phyloP scores from a whole-genome alignment of 495 filamentous ascomycete genomes.

The Sphaerosporella brunnea region DNA sequence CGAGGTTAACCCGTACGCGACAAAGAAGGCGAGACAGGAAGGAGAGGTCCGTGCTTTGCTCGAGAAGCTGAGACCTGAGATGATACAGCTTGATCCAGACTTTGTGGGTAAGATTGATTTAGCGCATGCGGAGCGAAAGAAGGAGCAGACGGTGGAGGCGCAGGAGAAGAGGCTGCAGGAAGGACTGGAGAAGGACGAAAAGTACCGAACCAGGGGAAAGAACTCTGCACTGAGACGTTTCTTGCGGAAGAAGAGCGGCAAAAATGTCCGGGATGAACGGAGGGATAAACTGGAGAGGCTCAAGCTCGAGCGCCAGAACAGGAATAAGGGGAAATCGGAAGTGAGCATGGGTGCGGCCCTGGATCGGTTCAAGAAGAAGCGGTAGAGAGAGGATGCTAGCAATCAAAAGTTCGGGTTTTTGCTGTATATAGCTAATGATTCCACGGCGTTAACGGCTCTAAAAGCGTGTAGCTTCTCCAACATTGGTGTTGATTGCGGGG shows the following conservation, averaged over 20 bases:
- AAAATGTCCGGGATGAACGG: conserved; percentile 86
- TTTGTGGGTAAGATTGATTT: conserved; percentile 75
- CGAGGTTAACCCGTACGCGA: conserved; percentile 95
- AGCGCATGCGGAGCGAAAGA: conserved; percentile 50
- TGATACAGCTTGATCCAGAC: conserved; percentile 87
- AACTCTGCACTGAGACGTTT: conserved; percentile 75
- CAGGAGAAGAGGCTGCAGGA: conserved; percentile 25
- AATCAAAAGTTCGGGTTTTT: background rate
- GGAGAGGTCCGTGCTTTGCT: conserved; percentile 74
- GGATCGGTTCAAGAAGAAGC: conserved; percentile 41
- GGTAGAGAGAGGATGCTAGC: background rate
- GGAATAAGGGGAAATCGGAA: conserved; percentile 43
- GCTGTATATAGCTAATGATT: background rate
- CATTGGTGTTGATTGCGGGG: too few relatives aligned
- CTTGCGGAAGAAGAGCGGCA: conserved; percentile 69
- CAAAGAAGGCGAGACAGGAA: conserved; percentile 77
- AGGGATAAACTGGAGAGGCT: conserved; percentile 48
- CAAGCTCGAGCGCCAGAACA: conserved; percentile 43
- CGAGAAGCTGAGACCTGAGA: conserved; percentile 88
- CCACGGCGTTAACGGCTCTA: background rate
- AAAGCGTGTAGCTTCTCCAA: too few relatives aligned
- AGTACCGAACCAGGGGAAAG: conserved; percentile 65
- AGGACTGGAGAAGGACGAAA: conserved; percentile 34
- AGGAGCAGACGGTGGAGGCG: conserved; percentile 59
- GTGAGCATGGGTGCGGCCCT: conserved; percentile 54